phyloP scores from a whole-genome alignment of 1,139 yeast species.

The Citeromyces hawaiiensis region DNA sequence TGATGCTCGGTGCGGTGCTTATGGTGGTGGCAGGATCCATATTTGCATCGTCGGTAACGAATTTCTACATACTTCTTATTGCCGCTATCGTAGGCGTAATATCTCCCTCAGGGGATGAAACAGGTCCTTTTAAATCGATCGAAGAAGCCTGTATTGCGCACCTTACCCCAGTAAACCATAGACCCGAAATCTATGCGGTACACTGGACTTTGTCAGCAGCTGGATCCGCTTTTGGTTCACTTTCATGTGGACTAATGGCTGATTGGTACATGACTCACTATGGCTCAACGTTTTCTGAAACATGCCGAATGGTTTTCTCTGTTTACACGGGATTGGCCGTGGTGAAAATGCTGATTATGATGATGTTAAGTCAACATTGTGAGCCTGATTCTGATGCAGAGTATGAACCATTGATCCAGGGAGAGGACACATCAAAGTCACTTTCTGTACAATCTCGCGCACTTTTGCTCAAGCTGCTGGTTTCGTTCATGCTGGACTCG shows the following conservation, averaged over 20 bases:
- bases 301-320: slow-evolving; percentile 48
- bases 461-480: slow-evolving; percentile 26
- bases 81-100: slow-evolving; percentile 67
- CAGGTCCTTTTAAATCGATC: slow-evolving; percentile 83
- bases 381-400: slow-evolving; percentile 22
- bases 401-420: slow-evolving; percentile 2
- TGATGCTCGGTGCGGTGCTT: slow-evolving; percentile 51
- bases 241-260: slow-evolving; percentile 40
- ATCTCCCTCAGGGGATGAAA: slow-evolving; percentile 86
- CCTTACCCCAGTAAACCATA: slow-evolving; percentile 46
- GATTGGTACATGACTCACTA: slow-evolving; percentile 25
- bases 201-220: slow-evolving; percentile 54
- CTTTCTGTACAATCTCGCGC: slow-evolving; percentile 21
- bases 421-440: slow-evolving; percentile 7
- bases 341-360: slow-evolving; percentile 38
- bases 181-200: slow-evolving; percentile 69
- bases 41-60: slow-evolving; percentile 36
- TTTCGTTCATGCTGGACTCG: slow-evolving; percentile 59
- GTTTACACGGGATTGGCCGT: slow-evolving; percentile 45
- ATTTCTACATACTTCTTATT: slow-evolving; percentile 38
- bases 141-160: slow-evolving; percentile 85
- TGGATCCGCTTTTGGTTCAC: slow-evolving; percentile 70
- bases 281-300: slow-evolving; percentile 19
- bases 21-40: slow-evolving; percentile 61
- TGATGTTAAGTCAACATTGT: slow-evolving; percentile 38